Conservation (phyloP, 305 asterid genomes). For the Fraxinus sp. region DNA sequence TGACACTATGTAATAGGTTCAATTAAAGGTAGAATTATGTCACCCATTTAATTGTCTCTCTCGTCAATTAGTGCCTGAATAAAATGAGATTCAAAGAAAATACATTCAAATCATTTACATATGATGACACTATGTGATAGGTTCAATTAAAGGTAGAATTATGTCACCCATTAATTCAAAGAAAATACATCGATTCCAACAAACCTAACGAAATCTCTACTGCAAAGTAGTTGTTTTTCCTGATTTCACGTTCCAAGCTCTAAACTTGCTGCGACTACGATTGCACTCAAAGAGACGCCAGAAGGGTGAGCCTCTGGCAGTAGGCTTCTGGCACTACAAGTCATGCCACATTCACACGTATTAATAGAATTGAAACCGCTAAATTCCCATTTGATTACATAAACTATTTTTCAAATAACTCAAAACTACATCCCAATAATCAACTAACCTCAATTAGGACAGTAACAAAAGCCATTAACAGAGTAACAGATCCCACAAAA, state of each 20-base stretch:
- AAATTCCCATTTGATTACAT: neutral
- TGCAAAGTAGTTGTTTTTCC: neutral
- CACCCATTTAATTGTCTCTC: too few relatives aligned
- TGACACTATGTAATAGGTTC: too few relatives aligned
- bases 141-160: too few relatives aligned
- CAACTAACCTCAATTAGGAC: slow-evolving; percentile 5
- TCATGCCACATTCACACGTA: slow-evolving; percentile 16
- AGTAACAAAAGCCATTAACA: neutral
- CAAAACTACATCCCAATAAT: neutral
- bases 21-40: too few relatives aligned
- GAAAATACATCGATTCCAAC: neutral
- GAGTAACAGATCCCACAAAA: slow-evolving; percentile 2
- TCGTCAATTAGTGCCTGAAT: too few relatives aligned
- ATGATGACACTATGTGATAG: too few relatives aligned
- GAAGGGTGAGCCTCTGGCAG: neutral
- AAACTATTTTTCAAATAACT: neutral
- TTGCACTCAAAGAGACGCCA: neutral
- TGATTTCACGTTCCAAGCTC: slow-evolving; percentile 6
- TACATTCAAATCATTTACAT: too few relatives aligned
- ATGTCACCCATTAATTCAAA: neutral
- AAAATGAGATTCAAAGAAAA: too few relatives aligned
- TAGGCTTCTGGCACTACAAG: neutral
- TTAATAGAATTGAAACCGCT: neutral
- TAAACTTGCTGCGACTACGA: neutral
- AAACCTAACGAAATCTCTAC: neutral